Evolutionary conservation across 345 rosid species (phyloP).

Genomic region (Brassica cretica): DNA sequence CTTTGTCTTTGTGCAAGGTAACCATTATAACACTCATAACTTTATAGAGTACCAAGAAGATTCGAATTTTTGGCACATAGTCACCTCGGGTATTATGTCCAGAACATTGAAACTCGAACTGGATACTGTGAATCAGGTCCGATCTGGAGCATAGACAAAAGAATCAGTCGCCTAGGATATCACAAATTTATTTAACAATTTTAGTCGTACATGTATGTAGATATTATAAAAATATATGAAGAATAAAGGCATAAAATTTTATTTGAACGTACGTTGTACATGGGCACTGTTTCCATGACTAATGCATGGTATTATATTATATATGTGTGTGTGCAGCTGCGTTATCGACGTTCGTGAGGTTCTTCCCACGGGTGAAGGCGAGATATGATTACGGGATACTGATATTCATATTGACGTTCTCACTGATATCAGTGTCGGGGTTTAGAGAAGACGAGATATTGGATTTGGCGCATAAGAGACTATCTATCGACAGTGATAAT

Average conservation of each 20-base stretch:
- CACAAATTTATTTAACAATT: background rate
- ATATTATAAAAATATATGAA: too few species aligned
- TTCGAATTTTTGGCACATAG: background rate
- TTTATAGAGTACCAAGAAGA: background rate
- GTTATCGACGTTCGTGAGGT: slow-evolving; percentile 55
- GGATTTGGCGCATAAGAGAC: slow-evolving; percentile 58
- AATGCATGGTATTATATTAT: slow-evolving; percentile 14
- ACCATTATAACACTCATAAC: background rate
- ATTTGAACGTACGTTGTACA: background rate
- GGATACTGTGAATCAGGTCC: background rate
- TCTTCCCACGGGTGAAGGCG: slow-evolving; percentile 56
- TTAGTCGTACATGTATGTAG: background rate
- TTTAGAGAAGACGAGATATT: slow-evolving; percentile 52
- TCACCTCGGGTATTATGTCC: background rate
- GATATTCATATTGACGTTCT: slow-evolving; percentile 88
- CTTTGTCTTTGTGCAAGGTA: slow-evolving; percentile 69
- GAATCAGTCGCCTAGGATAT: background rate
- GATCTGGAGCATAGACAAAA: background rate
- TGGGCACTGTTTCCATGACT: background rate
- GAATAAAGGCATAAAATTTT: too few species aligned
- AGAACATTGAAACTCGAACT: background rate
- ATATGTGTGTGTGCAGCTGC: slow-evolving; percentile 50
- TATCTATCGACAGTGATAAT: slow-evolving; percentile 52
- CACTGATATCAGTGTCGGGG: slow-evolving; percentile 72
- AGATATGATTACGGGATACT: slow-evolving; percentile 67